A percentile compares a stretch with the other conserved stretches of the same genome.
phyloP scores from a whole-genome alignment of 2,329 filamentous ascomycete genomes.

The Talaromyces funiculosus region DNA sequence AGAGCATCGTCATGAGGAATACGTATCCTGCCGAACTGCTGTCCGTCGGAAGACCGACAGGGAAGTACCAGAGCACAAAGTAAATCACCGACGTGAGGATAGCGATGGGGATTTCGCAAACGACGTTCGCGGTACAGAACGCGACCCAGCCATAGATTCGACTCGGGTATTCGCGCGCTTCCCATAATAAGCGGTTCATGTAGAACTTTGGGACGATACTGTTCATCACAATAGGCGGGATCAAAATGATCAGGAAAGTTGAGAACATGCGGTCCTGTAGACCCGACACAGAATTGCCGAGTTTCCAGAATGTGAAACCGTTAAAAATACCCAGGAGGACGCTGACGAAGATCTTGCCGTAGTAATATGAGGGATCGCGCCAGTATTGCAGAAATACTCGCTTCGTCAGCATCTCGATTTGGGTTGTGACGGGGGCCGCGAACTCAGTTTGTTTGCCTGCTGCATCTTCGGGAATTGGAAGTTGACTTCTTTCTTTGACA shows the following conservation, averaged over 20 bases:
- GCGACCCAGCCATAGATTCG: constrained; percentile 74
- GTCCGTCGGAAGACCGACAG: constrained; percentile 63
- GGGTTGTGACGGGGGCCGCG: constrained; percentile 58
- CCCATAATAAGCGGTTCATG: constrained; percentile 65
- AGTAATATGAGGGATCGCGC: constrained; percentile 70
- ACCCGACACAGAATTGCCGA: constrained; percentile 59
- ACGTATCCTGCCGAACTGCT: constrained; percentile 64
- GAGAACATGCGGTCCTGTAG: constrained; percentile 78
- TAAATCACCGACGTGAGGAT: constrained; percentile 62
- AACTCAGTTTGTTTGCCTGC: constrained; percentile 49
- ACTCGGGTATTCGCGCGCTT: constrained; percentile 65
- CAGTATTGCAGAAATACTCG: constrained; percentile 68
- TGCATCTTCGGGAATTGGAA: constrained; percentile 32
- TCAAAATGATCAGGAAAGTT: constrained; percentile 57
- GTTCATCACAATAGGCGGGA: constrained; percentile 68
- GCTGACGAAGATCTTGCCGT: constrained; percentile 67
- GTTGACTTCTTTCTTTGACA: constrained; percentile 51
- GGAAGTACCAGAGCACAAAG: constrained; percentile 72
- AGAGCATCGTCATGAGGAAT: constrained; percentile 72
- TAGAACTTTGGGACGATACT: constrained; percentile 73
- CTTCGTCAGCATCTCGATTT: constrained; percentile 62
- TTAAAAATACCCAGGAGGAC: constrained; percentile 72
- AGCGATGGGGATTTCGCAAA: constrained; percentile 67
- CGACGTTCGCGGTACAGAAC: constrained; percentile 66
- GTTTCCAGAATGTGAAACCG: constrained; percentile 70